Evolutionary conservation across 108 stramenopile species (phyloP), one percentile per base, ranked within the genome.

Genomic region (Cyclotella kingstonii): DNA sequence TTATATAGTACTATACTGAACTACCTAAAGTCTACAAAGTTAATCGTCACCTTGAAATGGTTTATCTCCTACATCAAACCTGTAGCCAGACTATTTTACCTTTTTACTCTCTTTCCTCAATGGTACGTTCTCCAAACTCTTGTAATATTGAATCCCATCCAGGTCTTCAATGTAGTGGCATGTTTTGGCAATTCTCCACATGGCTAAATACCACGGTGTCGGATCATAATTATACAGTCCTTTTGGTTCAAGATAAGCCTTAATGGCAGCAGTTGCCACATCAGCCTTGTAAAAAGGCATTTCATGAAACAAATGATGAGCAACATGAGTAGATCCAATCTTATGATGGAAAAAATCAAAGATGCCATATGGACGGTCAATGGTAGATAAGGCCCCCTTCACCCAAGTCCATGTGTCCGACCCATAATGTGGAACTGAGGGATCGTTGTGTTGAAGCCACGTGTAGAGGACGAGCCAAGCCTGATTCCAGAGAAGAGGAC

Each of bases 391-490:
- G 4, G 97, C 97, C 29, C 98, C 98, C 59, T 89, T 84, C 51
- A 99, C 90, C 97, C 97, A 98, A 39, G 93, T 95, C 97, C 97
- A 99, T 63, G 97, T 91, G 34, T 75, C 90, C 27, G 84, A 90
- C 5, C 96, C 90, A 69, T 96, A 98, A 46, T 99, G 98, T 10
- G 97, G 98, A 63, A 99, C 88, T 77, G 86, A 94, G 3, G 96
- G 93, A 60, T 98, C 96, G 17, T 93, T 96, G 86, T 99, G 98
- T 80, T 99, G 98, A 63, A 99, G 84, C 95, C 93, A 99, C 8
- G 98, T 99, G 91, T 98, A 98, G 25, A 97, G 79, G n/a, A 98
- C 97, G 63, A 99, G 85, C 91, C 96, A 95, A 28, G 81, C 84
- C 59, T 99, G 98, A 63, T 82, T 85, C 63, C 95, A 77, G 63